Base-by-base conservation (phyloP, 2,329 filamentous ascomycete species). In the Diaporthe vaccinii region DNA sequence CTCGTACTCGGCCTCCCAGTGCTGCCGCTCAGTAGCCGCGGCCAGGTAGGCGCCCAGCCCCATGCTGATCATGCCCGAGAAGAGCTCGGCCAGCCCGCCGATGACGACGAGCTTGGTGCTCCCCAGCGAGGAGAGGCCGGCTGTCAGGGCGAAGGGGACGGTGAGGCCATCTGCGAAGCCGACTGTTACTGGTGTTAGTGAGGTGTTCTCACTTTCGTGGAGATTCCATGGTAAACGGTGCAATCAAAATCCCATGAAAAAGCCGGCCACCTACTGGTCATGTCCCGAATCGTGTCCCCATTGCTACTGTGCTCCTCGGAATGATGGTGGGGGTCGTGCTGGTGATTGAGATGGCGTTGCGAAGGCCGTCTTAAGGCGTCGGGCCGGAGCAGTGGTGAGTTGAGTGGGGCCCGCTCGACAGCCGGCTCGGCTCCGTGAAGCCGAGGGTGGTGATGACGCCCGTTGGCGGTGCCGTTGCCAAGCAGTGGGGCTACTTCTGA, bases 111-210 rank as follows among this genome's bases (percentile, higher is more conserved):
- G 89, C 67, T 87, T 89, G 44, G 91, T 91, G 81, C 90, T 87
- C n/a, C 91, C 91, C 61, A 93, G 85, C 69, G 88, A 89, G 2
- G 91, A 92, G 2, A 96, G 87, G 20, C 94, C 94, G 0, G 94
- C 94, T 0, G 93, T 95, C 51, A 96, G 86, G 22, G 94, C 94
- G 79, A 96, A 96, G 0, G 94, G 94, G 0, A 96, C 94, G 0
- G 94, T 96, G 78, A 96, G 87, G 22, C 94, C 94, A 80, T 96
- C 94, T 0, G 93, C 92, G 79, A 95, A 91, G 72, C 94, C 94
- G 78, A 96, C 65, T 69, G 49, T 3, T 8, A 4, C 12, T 10
- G 41, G 10, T 39, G 46, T 53, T 0, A 68, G 46, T 25, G 8
- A 15, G 5, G 39, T 17, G 22, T 25, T 68, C 62, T 25, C 12